These are phyloP conservation scores for Musa beccarii DNA, from an alignment of 176 grass and related monocot genomes.

Conservation along the genomic window DNA sequence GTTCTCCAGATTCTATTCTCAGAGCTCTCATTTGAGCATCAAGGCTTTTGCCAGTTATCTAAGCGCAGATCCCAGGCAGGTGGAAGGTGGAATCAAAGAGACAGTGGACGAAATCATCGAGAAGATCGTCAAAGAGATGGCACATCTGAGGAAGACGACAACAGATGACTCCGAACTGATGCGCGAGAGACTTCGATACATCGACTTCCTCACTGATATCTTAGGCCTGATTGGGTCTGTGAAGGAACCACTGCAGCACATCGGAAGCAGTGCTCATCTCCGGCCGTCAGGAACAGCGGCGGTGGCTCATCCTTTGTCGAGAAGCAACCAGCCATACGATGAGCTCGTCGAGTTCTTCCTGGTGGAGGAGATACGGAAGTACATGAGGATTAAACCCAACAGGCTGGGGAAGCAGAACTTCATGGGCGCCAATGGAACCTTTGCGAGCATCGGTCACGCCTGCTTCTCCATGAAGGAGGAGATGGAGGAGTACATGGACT, in stretches of 20 bases:
- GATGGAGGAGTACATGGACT: constrained; percentile 43
- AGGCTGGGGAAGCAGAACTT: constrained; percentile 41
- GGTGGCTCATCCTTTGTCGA: constrained; percentile 16
- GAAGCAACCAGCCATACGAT: constrained; percentile 15
- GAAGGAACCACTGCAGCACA: background rate
- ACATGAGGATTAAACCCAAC: constrained; percentile 32
- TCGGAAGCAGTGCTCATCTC: background rate
- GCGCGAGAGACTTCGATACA: constrained; percentile 21
- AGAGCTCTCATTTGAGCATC: constrained; percentile 18
- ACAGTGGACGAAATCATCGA: constrained; percentile 15
- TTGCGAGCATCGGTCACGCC: constrained; percentile 38
- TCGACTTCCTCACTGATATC: constrained; percentile 26
- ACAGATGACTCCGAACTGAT: constrained; percentile 8
- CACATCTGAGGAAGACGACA: constrained; percentile 7
- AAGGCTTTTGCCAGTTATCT: constrained; percentile 1
- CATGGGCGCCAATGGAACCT: constrained; percentile 39
- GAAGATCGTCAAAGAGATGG: constrained; percentile 25
- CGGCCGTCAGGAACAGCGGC: background rate
- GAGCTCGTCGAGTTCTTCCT: constrained; percentile 29
- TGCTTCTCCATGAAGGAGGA: constrained; percentile 41
- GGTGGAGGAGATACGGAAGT: constrained; percentile 42
- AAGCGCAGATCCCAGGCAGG: background rate
- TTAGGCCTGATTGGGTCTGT: constrained; percentile 17
- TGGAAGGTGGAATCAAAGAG: background rate
- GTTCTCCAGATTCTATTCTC: constrained; percentile 26